These are phyloP conservation scores for Dillenia turbinata DNA, from an alignment of 164 flowering plant genomes.

Conservation along the genomic window DNA sequence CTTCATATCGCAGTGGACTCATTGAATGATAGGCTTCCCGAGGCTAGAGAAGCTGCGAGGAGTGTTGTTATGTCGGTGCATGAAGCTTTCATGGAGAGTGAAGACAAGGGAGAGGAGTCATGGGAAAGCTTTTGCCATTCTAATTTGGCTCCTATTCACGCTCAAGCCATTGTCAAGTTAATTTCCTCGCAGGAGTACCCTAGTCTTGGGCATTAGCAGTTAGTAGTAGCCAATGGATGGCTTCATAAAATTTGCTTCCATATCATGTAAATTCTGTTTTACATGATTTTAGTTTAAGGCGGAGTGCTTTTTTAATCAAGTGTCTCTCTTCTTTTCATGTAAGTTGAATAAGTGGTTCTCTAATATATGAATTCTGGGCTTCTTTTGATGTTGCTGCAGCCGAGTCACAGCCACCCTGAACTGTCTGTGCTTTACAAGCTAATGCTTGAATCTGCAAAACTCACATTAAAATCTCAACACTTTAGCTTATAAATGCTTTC, in stretches of 20 bases:
- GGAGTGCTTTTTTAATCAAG: no score
- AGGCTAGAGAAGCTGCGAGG: conserved; percentile 89
- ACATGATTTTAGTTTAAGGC: not conserved
- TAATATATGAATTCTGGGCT: no score
- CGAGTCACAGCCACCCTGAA: no score
- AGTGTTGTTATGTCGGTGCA: conserved; percentile 38
- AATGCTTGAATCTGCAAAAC: no score
- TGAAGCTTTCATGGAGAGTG: conserved; percentile 30
- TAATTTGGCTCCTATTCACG: conserved; percentile 61
- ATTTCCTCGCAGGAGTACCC: conserved; percentile 20
- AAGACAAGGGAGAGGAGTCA: conserved; percentile 47
- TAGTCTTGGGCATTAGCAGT: not conserved
- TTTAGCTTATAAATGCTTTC: no score
- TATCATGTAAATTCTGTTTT: not conserved
- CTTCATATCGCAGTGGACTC: conserved; percentile 51
- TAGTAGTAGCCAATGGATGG: no score
- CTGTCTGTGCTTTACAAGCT: no score
- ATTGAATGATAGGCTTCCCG: conserved; percentile 80
- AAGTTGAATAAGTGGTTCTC: no score
- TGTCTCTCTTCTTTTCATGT: no score
- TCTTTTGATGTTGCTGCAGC: no score
- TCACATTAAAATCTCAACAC: no score
- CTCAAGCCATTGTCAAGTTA: conserved; percentile 61
- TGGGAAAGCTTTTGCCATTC: conserved; percentile 78
- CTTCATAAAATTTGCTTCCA: no score